Percentiles rank a stretch among this genome's conserved stretches.
Conservation (phyloP, 2,329 filamentous ascomycete genomes). For the Cladophialophora carrionii region DNA sequence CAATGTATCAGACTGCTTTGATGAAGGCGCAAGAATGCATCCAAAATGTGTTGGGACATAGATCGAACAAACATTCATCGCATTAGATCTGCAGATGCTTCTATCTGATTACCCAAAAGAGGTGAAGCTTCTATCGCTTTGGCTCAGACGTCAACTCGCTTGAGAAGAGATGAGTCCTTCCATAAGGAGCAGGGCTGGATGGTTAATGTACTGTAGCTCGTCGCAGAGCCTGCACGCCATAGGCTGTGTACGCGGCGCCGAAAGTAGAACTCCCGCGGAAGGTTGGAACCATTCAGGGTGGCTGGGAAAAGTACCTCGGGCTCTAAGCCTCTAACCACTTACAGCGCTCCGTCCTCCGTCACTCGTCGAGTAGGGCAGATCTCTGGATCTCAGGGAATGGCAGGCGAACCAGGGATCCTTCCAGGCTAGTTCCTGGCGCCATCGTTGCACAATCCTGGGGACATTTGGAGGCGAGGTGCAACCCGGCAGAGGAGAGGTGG, state of each 20-base stretch:
- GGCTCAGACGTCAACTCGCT: not conserved
- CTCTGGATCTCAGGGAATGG: constrained; percentile 27
- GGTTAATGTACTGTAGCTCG: not conserved
- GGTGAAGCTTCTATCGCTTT: not conserved
- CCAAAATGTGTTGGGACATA: not conserved
- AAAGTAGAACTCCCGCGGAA: constrained; percentile 13
- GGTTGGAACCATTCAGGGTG: constrained; percentile 23
- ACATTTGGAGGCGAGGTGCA: constrained; percentile 17
- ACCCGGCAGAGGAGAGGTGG: constrained; percentile 16
- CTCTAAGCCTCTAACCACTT: constrained; percentile 9
- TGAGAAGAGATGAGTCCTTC: constrained; percentile 5
- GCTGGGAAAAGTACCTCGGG: constrained; percentile 14
- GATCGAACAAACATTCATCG: not conserved
- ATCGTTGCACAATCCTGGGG: constrained; percentile 24
- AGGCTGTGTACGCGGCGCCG: not conserved
- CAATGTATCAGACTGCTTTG: constrained; percentile 1
- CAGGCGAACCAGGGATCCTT: constrained; percentile 18
- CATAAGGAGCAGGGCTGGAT: not conserved
- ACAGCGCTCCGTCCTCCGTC: not conserved
- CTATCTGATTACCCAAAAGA: not conserved
- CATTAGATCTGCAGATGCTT: not conserved
- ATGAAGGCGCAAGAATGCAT: not conserved
- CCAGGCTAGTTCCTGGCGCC: constrained; percentile 21
- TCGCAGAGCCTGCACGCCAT: constrained; percentile 6
- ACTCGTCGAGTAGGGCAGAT: constrained; percentile 28